Evolutionary conservation across 2,329 filamentous ascomycete species (phyloP).

Genomic region (Alternaria dauci): DNA sequence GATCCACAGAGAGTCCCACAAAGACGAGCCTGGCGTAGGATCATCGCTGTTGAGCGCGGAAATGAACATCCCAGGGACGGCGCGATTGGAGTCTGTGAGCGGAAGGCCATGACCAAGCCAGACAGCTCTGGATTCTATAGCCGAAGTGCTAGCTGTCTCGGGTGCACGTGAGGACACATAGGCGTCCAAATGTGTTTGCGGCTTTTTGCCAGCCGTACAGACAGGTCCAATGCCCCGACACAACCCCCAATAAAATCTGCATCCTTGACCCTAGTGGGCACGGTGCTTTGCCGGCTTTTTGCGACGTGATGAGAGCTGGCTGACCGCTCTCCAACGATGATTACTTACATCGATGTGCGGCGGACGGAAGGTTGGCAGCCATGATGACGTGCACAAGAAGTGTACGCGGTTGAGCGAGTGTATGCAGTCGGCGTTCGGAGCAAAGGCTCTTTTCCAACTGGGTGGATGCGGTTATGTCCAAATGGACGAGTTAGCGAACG

Average conservation of each 20-base stretch:
- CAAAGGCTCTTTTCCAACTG: conserved; percentile 16
- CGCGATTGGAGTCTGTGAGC: conserved; percentile 36
- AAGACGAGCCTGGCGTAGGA: conserved; percentile 23
- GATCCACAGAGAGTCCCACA: conserved; percentile 14
- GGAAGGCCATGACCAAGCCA: conserved; percentile 25
- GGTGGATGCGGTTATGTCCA: conserved; percentile 10
- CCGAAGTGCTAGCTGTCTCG: conserved; percentile 31
- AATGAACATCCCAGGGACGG: conserved; percentile 35
- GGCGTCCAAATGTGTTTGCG: conserved; percentile 25
- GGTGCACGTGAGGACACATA: conserved; percentile 31
- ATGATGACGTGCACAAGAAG: conserved; percentile 5
- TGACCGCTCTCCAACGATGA: conserved; percentile 23
- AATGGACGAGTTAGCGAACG: conserved; percentile 18
- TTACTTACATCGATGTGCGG: not conserved
- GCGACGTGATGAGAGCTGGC: conserved; percentile 17
- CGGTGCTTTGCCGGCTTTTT: conserved; percentile 19
- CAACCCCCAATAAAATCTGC: conserved; percentile 23
- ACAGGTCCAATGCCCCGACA: conserved; percentile 32
- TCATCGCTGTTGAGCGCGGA: conserved; percentile 32
- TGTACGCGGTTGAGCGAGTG: not conserved
- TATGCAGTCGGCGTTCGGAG: conserved; percentile 26
- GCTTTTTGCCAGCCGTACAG: conserved; percentile 33
- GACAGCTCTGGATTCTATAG: conserved; percentile 33
- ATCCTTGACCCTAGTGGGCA: conserved; percentile 20
- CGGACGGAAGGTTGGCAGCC: not conserved